Base-by-base conservation (phyloP, 805 yeast species). In the Myxozyma neglecta region DNA sequence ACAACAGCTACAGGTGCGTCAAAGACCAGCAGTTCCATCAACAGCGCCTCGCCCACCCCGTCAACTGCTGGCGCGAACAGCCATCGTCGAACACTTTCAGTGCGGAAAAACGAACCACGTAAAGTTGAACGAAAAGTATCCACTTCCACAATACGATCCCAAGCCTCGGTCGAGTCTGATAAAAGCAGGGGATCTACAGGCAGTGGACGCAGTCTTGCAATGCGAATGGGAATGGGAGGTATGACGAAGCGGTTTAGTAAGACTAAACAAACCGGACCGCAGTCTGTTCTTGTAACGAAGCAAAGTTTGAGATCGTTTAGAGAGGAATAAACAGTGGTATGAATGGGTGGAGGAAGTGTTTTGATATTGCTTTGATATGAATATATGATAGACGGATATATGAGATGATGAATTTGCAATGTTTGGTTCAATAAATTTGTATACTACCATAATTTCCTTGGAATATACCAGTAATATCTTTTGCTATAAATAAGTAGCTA, bases 61-160 rank as follows among this genome's bases (percentile, higher is more conserved):
- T 66, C 62, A 1, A 72, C 46, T 62, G 83, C 82, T 24, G 29
- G 29, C 29, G 29, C 29, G 5, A 24, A 24, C 29, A 24, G 29
- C 98, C 99, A 94, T 1, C 42, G 35, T 20, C 51, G 44, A 34
- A 16, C 20, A 14, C 37, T 29, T 11, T 47, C 48, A 35, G 34
- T 29, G 42, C 40, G 43, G 43, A 54, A 14, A 8, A 8, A 14
- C 14, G 54, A 39, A 7, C 45, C 24, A 32, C 45, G 35, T 10
- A 18, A n/a, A 14, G 16, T 43, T 32, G 50, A 53, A 4, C 49
- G 50, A 10, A 53, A 53, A 14, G 32, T 16, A 14, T 43, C 48
- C 3, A 16, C 56, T 3, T 29, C 36, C 3, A 53, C 48, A 1
- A 42, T 44, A 24, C 16, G 45, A 35, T 34, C 50, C 9, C 43